Evolutionary conservation across 768 basidiomycete species (phyloP).

Genomic region (Auricularia heimuer): DNA sequence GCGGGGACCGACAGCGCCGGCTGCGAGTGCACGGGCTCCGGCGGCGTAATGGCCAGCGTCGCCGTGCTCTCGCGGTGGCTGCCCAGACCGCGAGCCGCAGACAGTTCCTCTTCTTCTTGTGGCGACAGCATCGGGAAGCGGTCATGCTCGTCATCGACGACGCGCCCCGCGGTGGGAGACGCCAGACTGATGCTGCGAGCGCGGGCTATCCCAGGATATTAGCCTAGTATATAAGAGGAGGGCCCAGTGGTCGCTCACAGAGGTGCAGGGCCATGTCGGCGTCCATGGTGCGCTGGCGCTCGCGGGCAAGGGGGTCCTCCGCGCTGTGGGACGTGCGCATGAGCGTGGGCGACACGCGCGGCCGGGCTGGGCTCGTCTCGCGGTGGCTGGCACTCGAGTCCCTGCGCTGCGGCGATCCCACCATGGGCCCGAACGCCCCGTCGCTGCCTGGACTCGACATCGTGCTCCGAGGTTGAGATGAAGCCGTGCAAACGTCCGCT

Average conservation of each 20-base stretch:
- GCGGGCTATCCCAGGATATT: slow-evolving; percentile 20
- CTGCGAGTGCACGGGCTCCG: slow-evolving; percentile 11
- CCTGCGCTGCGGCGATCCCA: background rate
- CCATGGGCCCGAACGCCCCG: background rate
- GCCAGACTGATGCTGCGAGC: slow-evolving; percentile 12
- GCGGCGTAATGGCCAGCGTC: slow-evolving; percentile 30
- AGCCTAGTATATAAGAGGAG: slow-evolving; percentile 65
- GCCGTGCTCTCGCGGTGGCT: slow-evolving; percentile 4
- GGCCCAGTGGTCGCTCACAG: slow-evolving; percentile 45
- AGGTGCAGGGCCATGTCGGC: slow-evolving; percentile 66
- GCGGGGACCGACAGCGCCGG: background rate
- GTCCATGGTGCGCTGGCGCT: slow-evolving; percentile 89
- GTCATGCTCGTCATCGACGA: slow-evolving; percentile 17
- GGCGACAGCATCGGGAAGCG: slow-evolving; percentile 35
- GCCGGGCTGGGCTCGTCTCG: slow-evolving; percentile 17
- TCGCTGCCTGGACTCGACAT: background rate
- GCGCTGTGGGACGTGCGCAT: slow-evolving; percentile 46
- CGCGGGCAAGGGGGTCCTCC: slow-evolving; percentile 64
- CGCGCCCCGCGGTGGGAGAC: slow-evolving; percentile 24
- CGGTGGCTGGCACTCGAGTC: background rate
- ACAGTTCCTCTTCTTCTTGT: slow-evolving; percentile 34
- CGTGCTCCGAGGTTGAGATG: too few relatives aligned
- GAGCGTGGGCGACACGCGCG: slow-evolving; percentile 54
- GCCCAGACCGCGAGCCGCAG: slow-evolving; percentile 4
- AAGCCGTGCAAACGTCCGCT: too few relatives aligned